phyloP scores from a whole-genome alignment of 306 rosid genomes.

The Aeschynomene evenia region DNA sequence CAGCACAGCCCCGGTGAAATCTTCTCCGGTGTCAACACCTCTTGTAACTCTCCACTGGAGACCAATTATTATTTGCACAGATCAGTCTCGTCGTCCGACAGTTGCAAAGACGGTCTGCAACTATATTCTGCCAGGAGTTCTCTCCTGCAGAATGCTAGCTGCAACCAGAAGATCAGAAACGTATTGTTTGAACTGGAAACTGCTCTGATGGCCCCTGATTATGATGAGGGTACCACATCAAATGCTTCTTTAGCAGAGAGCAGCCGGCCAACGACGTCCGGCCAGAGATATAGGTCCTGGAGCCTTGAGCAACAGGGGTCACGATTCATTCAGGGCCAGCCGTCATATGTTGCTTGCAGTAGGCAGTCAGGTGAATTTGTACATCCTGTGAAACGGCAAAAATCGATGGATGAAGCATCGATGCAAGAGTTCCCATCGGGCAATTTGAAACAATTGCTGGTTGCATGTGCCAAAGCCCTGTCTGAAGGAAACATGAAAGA shows the following conservation, averaged over 20 bases:
- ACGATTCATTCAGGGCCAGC: slow-evolving; percentile 41
- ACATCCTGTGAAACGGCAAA: slow-evolving; percentile 57
- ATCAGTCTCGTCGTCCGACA: slow-evolving; percentile 42
- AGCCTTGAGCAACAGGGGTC: slow-evolving; percentile 44
- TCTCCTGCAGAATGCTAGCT: slow-evolving; percentile 42
- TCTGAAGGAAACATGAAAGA: slow-evolving; percentile 46
- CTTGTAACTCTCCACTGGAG: slow-evolving; percentile 54
- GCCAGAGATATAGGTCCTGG: slow-evolving; percentile 51
- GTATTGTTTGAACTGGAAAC: slow-evolving; percentile 71
- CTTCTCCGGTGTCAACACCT: slow-evolving; percentile 57
- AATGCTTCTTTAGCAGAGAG: slow-evolving; percentile 45
- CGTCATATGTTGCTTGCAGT: slow-evolving; percentile 37
- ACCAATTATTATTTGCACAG: slow-evolving; percentile 40
- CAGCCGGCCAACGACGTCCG: slow-evolving; percentile 32
- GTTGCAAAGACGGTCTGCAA: slow-evolving; percentile 35
- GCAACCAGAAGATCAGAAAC: slow-evolving; percentile 43
- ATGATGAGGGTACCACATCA: slow-evolving; percentile 43
- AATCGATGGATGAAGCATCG: slow-evolving; percentile 50
- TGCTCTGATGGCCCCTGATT: slow-evolving; percentile 83
- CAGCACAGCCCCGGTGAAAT: slow-evolving; percentile 59
- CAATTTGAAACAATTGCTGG: slow-evolving; percentile 67
- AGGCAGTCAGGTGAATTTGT: slow-evolving; percentile 44
- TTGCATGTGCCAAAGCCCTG: slow-evolving; percentile 76
- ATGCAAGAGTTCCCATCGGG: slow-evolving; percentile 45
- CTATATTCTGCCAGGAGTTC: slow-evolving; percentile 42